Base-by-base conservation (phyloP, 768 basidiomycete species). In the Podaxis sp. region DNA sequence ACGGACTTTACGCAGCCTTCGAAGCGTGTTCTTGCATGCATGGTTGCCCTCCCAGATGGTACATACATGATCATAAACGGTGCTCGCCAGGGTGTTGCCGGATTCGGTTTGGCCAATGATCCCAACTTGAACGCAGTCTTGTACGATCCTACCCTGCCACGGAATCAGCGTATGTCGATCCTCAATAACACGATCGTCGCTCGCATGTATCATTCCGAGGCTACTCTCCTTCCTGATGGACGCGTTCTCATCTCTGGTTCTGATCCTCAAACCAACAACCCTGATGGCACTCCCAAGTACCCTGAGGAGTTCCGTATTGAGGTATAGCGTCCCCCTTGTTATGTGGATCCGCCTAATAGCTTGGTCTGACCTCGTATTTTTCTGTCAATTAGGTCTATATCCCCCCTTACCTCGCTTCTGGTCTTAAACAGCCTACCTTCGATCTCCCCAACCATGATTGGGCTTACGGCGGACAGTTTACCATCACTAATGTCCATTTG, bases 341-440 rank as follows among this genome's bases (percentile, higher is more conserved):
- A 40, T 51, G 38, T 56, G 36, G 22, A 19, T 19, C n/a, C 8
- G 1, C 22, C 36, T 39, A 17, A 42, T n/a, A 39, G n/a, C 22
- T 0, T 46, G 33, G 40, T n/a, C 30, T 17, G 17, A 39, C 7
- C 24, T 33, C 52, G 22, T 9, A 19, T 24, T 22, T 58, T 26
- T 44, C 9, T 39, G 6, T 24, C 82, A 26, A 66, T 82, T 48
- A 79, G 78, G 87, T 89, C 28, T 97, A 96, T 76, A 83, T 91
- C 68, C 96, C 96, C 5, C 92, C 91, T 15, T 98, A 96, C 74
- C 82, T 93, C 64, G 86, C 76, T 65, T 74, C 83, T 65, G 89
- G 89, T 9, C 75, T 80, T 64, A 71, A 66, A 4, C 89, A 88
- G 62, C 95, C 90, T 0, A 77, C 73, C 48, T 89, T 86, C 71